Conservation (phyloP, 1,284 basidiomycete genomes). For the Rhodotorula sp. region DNA sequence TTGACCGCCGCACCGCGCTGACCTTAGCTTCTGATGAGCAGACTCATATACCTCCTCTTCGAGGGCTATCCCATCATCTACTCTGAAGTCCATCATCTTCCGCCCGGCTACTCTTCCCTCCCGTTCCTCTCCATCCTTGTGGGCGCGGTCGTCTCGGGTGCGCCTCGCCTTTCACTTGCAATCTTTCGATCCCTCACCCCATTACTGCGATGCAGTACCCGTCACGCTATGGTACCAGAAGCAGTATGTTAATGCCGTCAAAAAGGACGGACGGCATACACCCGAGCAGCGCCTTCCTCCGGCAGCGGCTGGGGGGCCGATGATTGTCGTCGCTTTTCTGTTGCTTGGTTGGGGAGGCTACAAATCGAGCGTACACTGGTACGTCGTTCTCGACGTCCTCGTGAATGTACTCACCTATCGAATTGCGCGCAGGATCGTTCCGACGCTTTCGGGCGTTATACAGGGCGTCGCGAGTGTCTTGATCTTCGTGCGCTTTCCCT, state of each 20-base stretch:
- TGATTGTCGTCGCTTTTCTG: conserved; percentile 48
- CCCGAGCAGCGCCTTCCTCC: conserved; percentile 47
- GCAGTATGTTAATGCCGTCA: conserved; percentile 44
- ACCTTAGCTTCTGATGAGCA: neutral
- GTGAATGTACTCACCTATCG: neutral
- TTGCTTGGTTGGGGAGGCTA: conserved; percentile 44
- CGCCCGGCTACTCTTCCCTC: conserved; percentile 47
- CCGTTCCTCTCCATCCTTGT: conserved; percentile 51
- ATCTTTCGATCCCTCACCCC: conserved; percentile 42
- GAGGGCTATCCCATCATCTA: conserved; percentile 50
- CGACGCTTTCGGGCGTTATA: conserved; percentile 48
- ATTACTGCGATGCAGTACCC: conserved; percentile 32
- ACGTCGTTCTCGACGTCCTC: neutral
- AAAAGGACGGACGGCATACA: conserved; percentile 36
- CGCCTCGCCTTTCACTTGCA: conserved; percentile 37
- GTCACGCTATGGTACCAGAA: conserved; percentile 37
- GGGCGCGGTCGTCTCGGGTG: conserved; percentile 46
- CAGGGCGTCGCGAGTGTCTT: conserved; percentile 49
- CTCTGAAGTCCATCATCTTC: conserved; percentile 45
- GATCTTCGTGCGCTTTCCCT: conserved; percentile 45
- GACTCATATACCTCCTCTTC: conserved; percentile 25
- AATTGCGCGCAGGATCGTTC: conserved; percentile 47
- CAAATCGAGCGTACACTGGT: conserved; percentile 23
- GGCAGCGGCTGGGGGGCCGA: conserved; percentile 45
- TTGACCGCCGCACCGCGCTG: neutral